These are phyloP conservation scores for Dentiscutata heterogama DNA, from an alignment of 371 early-diverging fungal genomes.

Conservation along the genomic window DNA sequence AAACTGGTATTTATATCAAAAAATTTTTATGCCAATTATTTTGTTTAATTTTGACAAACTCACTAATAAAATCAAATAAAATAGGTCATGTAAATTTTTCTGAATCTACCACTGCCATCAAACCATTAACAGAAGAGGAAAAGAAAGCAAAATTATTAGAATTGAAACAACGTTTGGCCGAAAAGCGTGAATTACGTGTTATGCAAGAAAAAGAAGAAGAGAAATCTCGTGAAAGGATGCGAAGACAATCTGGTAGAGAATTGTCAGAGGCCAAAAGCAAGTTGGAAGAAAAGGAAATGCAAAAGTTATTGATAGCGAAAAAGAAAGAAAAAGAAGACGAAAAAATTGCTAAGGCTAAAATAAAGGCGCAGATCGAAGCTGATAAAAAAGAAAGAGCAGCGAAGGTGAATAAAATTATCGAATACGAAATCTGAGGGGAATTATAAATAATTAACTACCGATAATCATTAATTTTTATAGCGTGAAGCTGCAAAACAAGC, in stretches of 20 bases:
- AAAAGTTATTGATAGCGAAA: slow-evolving; percentile 76
- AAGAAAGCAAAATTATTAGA: slow-evolving; percentile 82
- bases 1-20: slow-evolving; percentile 54
- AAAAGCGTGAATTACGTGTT: slow-evolving; percentile 74
- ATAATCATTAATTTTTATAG: slow-evolving; percentile 3
- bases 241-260: slow-evolving; percentile 87
- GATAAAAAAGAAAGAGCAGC: slow-evolving; percentile 83
- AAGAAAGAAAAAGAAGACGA: slow-evolving; percentile 86
- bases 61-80: neutral
- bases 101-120: slow-evolving; percentile 84
- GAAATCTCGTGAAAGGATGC: slow-evolving; percentile 77
- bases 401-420: slow-evolving; percentile 48
- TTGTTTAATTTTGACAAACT: neutral
- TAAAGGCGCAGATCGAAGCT: slow-evolving; percentile 88
- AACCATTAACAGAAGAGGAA: slow-evolving; percentile 90
- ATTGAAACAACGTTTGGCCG: slow-evolving; percentile 76
- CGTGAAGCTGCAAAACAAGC: slow-evolving; percentile 52
- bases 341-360: slow-evolving; percentile 74
- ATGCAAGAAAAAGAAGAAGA: slow-evolving; percentile 75
- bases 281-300: slow-evolving; percentile 78
- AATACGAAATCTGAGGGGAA: neutral
- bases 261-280: slow-evolving; percentile 75
- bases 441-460: slow-evolving; percentile 40
- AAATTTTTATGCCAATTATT: neutral
- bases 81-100: slow-evolving; percentile 85